Evolutionary conservation across 768 basidiomycete species (phyloP), one percentile per base, ranked within the genome.

Genomic region (Dictyophora rubrovolvata): DNA sequence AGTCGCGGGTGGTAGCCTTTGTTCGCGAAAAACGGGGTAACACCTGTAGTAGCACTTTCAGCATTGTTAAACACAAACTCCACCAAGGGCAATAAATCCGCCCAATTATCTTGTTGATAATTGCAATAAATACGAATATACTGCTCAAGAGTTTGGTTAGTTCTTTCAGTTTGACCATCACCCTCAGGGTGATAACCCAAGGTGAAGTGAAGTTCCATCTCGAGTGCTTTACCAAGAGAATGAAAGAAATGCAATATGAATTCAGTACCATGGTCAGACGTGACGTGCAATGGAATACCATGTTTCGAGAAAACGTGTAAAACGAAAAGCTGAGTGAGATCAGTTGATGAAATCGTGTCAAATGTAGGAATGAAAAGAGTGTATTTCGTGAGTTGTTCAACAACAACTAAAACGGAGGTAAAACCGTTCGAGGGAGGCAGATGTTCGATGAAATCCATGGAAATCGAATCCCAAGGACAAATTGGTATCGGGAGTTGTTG

Each of bases 321-420:
- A 20, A 54, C 18, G 63, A 74, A 78, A 1, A 77, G 54, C 71
- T 57, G 71, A 60, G 20, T 76, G 64, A 76, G 64, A 16, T 72
- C 68, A 0, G 61, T 51, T 1, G 75, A 63, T 11, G 63, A 64
- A 34, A 71, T 64, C 8, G 59, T 62, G 21, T 72, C 62, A 34
- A 61, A 56, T 53, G 66, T 64, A 0, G 75, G 74, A 37, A 79
- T 70, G 63, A 81, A 79, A 56, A 75, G 71, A 1, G 70, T 72
- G 57, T 67, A 66, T 50, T 74, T 73, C n/a, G 75, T 74, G 46
- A 79, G 60, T 3, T 71, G 64, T 61, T 76, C 71, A 22, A 72
- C 70, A 22, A 80, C 59, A 8, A 74, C 71, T 48, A 75, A 64
- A 54, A 78, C 73, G 0, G 69, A 55, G 62, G 75, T 64, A 59